Evolutionary conservation across 192 early-diverging fungal genomes (phyloP).

Genomic region (Glomus cerebriforme): DNA sequence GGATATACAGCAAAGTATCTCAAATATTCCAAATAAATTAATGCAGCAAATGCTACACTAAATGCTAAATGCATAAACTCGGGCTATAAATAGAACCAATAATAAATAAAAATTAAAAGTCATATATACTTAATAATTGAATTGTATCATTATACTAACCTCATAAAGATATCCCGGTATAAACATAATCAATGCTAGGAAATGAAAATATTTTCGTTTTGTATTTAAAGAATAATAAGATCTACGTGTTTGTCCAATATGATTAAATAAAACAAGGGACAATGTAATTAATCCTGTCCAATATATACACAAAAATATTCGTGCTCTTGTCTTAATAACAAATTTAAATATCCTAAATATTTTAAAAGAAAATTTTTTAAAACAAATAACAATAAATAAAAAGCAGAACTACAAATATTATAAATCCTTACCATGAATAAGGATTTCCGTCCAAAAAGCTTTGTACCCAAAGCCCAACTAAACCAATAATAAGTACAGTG

Average conservation of each 20-base stretch:
- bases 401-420: neutral
- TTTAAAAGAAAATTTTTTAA: constrained; percentile 6
- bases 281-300: constrained; percentile 40
- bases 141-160: constrained; percentile 39
- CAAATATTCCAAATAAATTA: constrained; percentile 81
- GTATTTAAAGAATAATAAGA: constrained; percentile 60
- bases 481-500: constrained; percentile 43
- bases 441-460: constrained; percentile 59
- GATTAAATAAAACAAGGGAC: constrained; percentile 43
- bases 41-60: constrained; percentile 66
- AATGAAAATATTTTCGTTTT: constrained; percentile 86
- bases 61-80: constrained; percentile 82
- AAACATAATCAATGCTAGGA: constrained; percentile 82
- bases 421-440: constrained; percentile 61
- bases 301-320: constrained; percentile 39
- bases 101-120: too few relatives aligned
- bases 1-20: constrained; percentile 77
- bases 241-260: constrained; percentile 36
- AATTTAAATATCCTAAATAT: constrained; percentile 32
- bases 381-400: neutral
- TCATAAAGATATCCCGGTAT: constrained; percentile 75
- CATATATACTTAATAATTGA: neutral
- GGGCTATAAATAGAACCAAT: constrained; percentile 44
- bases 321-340: constrained; percentile 36
- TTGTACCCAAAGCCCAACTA: constrained; percentile 58